Conservation (phyloP, 768 basidiomycete species). For the Rickenella mellea region DNA sequence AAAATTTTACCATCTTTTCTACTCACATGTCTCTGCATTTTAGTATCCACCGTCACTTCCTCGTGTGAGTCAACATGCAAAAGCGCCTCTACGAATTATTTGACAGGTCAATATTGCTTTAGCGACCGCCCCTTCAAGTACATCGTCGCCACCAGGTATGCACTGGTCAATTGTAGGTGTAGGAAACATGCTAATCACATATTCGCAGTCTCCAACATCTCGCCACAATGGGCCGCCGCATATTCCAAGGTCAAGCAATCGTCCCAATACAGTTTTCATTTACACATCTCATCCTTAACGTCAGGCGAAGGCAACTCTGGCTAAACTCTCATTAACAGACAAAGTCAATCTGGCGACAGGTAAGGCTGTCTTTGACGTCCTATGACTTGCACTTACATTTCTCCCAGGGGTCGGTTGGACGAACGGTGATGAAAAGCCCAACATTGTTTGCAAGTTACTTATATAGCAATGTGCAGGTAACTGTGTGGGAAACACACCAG, state of each 20-base stretch:
- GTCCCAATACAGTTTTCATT: neutral
- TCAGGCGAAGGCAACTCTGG: constrained; percentile 39
- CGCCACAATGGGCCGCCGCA: constrained; percentile 45
- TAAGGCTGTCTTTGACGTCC: constrained; percentile 10
- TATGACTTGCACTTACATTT: neutral
- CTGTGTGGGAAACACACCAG: constrained; percentile 42
- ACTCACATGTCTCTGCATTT: neutral
- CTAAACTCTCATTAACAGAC: constrained; percentile 42
- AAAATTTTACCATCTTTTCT: neutral
- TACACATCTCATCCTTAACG: neutral
- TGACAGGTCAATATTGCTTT: too few relatives aligned
- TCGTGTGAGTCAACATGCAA: constrained; percentile 1
- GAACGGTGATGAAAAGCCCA: neutral
- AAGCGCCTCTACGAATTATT: too few relatives aligned
- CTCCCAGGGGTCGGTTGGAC: constrained; percentile 3
- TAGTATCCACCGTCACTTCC: constrained; percentile 6
- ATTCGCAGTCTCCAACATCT: constrained; percentile 13
- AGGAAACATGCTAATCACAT: neutral
- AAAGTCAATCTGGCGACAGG: constrained; percentile 52
- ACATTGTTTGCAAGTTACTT: neutral
- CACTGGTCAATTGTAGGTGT: too few relatives aligned
- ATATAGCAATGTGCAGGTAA: constrained; percentile 12
- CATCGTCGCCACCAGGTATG: constrained; percentile 4
- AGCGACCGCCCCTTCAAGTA: too few relatives aligned
- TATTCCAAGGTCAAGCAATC: constrained; percentile 34